Conservation (phyloP, 2,329 filamentous ascomycete species). For the Aspergillus ochraceoroseus region DNA sequence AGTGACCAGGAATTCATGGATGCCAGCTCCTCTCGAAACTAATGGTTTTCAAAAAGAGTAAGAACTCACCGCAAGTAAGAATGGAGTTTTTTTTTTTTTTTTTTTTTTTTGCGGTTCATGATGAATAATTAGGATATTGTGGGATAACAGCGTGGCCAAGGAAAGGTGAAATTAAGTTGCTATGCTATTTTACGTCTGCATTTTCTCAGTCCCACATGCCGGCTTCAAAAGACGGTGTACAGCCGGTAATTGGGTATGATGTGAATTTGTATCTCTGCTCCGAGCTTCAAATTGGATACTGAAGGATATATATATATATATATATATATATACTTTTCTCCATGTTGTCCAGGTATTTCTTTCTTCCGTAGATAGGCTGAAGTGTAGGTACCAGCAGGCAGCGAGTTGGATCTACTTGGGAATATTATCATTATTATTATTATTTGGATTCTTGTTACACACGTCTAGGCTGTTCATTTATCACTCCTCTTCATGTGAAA, state of each 20-base stretch:
- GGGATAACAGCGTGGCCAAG: constrained; percentile 3
- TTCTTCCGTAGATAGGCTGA: no score
- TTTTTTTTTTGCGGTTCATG: no score
- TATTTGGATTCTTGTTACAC: no score
- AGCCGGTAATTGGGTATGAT: neutral
- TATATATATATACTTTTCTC: no score
- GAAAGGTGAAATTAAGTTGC: constrained; percentile 12
- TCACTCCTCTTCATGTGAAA: no score
- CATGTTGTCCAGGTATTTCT: no score
- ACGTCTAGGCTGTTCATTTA: no score
- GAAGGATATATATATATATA: constrained; percentile 1
- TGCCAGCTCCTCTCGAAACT: constrained; percentile 33
- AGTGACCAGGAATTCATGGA: constrained; percentile 78
- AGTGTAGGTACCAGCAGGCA: no score
- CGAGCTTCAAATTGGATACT: constrained; percentile 10
- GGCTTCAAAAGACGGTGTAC: neutral
- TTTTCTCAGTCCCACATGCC: constrained; percentile 1
- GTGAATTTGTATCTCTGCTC: constrained; percentile 9
- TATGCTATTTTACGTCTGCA: neutral
- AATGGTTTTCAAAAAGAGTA: constrained; percentile 3
- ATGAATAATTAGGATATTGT: no score
- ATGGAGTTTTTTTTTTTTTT: constrained; percentile 1
- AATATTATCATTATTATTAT: no score
- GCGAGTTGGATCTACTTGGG: no score
- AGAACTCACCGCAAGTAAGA: no score